Conservation (phyloP, 2,329 filamentous ascomycete species). For the Paracoccidioides lutzii region DNA sequence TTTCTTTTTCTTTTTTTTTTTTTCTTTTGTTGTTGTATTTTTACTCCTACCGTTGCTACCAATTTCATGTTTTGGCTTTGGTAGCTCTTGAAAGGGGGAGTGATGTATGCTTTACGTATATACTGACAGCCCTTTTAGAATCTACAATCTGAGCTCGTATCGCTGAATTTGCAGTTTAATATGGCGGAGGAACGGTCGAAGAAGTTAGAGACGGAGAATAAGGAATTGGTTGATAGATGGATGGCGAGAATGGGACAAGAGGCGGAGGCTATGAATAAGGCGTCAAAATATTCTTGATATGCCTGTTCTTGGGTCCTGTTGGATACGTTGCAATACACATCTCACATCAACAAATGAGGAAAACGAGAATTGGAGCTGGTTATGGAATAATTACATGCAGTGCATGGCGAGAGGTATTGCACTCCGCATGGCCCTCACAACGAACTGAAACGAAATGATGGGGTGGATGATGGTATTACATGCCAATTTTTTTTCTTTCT, state of each 20-base stretch:
- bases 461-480: not conserved
- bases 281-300: conserved; percentile 33
- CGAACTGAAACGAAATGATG: not conserved
- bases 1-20: not conserved
- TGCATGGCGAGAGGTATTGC: not conserved
- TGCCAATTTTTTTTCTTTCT: not conserved
- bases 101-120: not conserved
- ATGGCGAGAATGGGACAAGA: conserved; percentile 78
- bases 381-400: not conserved
- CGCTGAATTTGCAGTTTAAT: conserved; percentile 75
- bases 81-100: not conserved
- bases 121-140: conserved; percentile 37
- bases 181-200: conserved; percentile 66
- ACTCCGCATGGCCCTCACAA: not conserved
- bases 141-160: conserved; percentile 85
- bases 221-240: conserved; percentile 80
- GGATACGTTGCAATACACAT: not conserved
- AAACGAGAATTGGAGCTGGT: not conserved
- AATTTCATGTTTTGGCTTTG: no score
- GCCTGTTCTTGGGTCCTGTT: not conserved
- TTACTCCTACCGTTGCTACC: no score
- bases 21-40: no score
- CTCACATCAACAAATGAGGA: not conserved
- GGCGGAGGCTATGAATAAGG: conserved; percentile 71
- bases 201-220: conserved; percentile 67